Conservation (phyloP, 2,329 filamentous ascomycete species). For the Exutisphaerella laricina region DNA sequence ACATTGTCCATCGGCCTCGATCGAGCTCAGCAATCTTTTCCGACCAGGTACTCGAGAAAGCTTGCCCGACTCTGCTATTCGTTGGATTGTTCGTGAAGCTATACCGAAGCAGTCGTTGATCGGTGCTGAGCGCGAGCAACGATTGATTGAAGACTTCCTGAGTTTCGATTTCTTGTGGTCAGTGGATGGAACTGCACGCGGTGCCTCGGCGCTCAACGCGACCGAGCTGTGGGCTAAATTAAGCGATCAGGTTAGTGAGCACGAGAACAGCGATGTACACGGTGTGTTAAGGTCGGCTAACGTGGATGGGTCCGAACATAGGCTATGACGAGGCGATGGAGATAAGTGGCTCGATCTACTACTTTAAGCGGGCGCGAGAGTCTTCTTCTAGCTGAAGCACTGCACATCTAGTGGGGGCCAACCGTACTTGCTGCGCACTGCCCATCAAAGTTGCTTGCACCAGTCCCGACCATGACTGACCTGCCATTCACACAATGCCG, state of each 20-base stretch:
- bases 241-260: too few species aligned
- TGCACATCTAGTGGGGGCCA: too few species aligned
- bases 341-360: too few species aligned
- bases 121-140: slow-evolving; percentile 15
- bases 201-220: slow-evolving; percentile 9
- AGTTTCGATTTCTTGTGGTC: slow-evolving; percentile 20
- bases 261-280: too few species aligned
- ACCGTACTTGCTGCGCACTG: too few species aligned
- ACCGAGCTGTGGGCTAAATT: slow-evolving; percentile 6
- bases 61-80: slow-evolving; percentile 9
- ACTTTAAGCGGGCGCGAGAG: too few species aligned
- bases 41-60: not conserved
- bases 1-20: slow-evolving; percentile 3
- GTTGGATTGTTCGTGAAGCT: slow-evolving; percentile 17
- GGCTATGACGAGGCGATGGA: slow-evolving; percentile 23
- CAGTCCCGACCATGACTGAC: slow-evolving; percentile 68
- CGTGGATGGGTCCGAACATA: too few species aligned
- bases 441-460: slow-evolving; percentile 37
- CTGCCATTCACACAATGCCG: slow-evolving; percentile 77
- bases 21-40: slow-evolving; percentile 7
- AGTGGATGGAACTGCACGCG: slow-evolving; percentile 16
- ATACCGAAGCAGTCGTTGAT: slow-evolving; percentile 11
- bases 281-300: too few species aligned
- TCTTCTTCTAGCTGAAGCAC: too few species aligned
- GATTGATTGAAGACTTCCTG: slow-evolving; percentile 22